Percentiles rank a stretch among this genome's conserved stretches.
phyloP scores from a whole-genome alignment of 148 eudicot species.

The Fagopyrum homotropicum region DNA sequence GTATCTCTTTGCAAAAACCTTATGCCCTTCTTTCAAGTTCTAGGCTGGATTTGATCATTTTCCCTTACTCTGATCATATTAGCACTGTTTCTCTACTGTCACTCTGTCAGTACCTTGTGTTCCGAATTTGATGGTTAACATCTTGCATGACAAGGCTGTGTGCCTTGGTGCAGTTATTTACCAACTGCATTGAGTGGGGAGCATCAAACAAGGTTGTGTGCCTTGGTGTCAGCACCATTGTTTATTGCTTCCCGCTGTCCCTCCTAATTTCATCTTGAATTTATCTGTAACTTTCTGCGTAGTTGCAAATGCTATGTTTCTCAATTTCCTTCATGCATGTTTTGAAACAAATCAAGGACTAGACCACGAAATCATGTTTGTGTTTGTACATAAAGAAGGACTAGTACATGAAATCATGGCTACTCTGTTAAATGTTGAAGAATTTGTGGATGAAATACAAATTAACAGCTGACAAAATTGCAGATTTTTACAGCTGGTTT shows the following conservation, averaged over 20 bases:
- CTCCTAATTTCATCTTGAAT: background rate
- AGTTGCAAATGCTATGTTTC: background rate
- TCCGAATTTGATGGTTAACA: background rate
- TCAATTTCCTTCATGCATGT: too few relatives aligned
- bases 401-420: background rate
- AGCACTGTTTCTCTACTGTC: background rate
- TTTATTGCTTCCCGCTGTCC: too few relatives aligned
- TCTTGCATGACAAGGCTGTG: background rate
- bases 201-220: too few relatives aligned
- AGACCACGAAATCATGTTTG: background rate
- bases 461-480: background rate
- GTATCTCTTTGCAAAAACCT: background rate
- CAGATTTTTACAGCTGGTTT: background rate
- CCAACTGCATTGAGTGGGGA: background rate
- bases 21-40: background rate
- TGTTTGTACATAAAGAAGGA: too few relatives aligned
- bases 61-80: background rate
- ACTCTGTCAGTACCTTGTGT: background rate
- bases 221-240: too few relatives aligned
- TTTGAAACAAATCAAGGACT: too few relatives aligned
- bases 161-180: background rate
- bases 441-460: background rate
- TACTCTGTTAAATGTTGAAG: background rate
- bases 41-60: background rate
- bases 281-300: background rate